phyloP scores from a whole-genome alignment of 2,329 filamentous ascomycete genomes.

The Trichoderma pleuroti region DNA sequence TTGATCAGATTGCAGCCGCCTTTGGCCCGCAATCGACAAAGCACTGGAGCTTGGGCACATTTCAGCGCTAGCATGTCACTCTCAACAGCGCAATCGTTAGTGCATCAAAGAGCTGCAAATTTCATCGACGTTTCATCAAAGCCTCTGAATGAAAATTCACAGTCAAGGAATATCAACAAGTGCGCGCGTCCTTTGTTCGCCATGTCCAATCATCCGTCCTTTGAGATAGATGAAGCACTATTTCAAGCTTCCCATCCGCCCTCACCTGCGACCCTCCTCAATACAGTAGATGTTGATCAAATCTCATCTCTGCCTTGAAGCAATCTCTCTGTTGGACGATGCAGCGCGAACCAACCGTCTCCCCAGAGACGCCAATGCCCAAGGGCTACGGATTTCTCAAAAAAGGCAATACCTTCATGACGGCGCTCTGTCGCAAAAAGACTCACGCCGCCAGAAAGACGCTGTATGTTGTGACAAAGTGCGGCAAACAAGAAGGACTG shows the following conservation, averaged over 20 bases:
- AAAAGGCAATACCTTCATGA: slow-evolving; percentile 43
- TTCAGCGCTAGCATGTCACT: neutral
- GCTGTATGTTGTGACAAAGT: slow-evolving; percentile 37
- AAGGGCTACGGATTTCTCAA: slow-evolving; percentile 40
- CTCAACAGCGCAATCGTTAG: neutral
- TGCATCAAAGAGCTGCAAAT: neutral
- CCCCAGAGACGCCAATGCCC: slow-evolving; percentile 32
- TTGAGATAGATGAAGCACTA: neutral
- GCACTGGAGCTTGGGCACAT: neutral
- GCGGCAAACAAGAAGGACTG: slow-evolving; percentile 33
- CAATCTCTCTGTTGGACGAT: neutral
- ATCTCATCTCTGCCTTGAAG: neutral
- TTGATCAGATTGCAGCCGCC: neutral
- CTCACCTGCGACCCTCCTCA: neutral
- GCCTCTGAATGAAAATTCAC: neutral
- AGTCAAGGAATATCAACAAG: neutral
- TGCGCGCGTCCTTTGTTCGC: neutral
- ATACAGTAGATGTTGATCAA: neutral
- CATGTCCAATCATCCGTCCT: neutral
- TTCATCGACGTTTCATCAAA: neutral
- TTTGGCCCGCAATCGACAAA: neutral
- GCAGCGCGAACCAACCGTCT: slow-evolving; percentile 25
- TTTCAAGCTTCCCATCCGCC: neutral
- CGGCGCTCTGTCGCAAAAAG: slow-evolving; percentile 37
- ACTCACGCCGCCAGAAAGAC: slow-evolving; percentile 32